Evolutionary conservation across 2,329 filamentous ascomycete species (phyloP).

Genomic region (Ascomycota sp.): DNA sequence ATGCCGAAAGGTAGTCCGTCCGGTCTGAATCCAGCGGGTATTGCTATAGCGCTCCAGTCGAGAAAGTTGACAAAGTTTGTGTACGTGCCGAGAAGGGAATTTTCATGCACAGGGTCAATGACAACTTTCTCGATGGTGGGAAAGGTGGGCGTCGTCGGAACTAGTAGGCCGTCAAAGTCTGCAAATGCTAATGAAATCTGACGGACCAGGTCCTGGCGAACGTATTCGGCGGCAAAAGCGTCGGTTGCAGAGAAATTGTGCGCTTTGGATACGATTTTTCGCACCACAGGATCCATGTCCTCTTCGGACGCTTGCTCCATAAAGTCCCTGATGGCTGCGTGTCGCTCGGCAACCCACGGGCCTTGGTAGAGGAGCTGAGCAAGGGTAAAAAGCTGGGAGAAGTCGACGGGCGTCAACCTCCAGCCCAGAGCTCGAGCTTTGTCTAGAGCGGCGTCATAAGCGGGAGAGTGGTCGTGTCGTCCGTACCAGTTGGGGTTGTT

Average conservation of each 20-base stretch:
- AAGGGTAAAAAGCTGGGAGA: constrained; percentile 27
- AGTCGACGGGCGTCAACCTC: constrained; percentile 21
- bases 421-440: constrained; percentile 19
- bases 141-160: constrained; percentile 34
- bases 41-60: constrained; percentile 30
- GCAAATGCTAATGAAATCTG: constrained; percentile 18
- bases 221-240: constrained; percentile 20
- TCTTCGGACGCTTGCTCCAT: constrained; percentile 13
- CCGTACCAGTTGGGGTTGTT: constrained; percentile 17
- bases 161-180: constrained; percentile 26
- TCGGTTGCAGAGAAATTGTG: constrained; percentile 22
- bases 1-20: constrained; percentile 18
- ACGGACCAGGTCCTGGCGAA: constrained; percentile 17
- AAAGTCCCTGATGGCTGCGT: constrained; percentile 27
- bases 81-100: constrained; percentile 32
- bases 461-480: constrained; percentile 15
- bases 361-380: constrained; percentile 35
- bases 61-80: constrained; percentile 42
- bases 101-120: constrained; percentile 29
- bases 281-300: constrained; percentile 16
- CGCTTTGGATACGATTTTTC: constrained; percentile 16
- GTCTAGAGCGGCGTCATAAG: constrained; percentile 20
- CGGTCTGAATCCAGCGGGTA: constrained; percentile 25
- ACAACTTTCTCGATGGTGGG: constrained; percentile 29
- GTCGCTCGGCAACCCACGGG: constrained; percentile 35